Evolutionary conservation across 805 yeast species (phyloP), one percentile per base, ranked within the genome.

Genomic region (Saturnispora saitoi): DNA sequence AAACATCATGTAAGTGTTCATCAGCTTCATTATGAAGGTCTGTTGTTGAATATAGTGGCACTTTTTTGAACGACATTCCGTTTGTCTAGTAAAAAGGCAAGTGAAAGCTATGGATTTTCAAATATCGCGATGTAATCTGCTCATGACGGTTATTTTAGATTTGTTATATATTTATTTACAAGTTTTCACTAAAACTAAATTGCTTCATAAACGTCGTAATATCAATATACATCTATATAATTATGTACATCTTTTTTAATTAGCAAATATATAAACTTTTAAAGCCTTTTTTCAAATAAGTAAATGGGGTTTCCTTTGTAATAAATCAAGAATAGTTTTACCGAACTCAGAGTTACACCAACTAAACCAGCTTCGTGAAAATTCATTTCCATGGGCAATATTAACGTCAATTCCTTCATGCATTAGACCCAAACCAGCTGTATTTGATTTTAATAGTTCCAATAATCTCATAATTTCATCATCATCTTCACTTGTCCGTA

Each of bases 311-410:
- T 83, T 85, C 45, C 84, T 68, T 50, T 73, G 67, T 2, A 91
- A 89, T 52, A 88, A 66, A 57, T 86, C 83, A 42, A 88, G 62
- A n/a, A 88, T 81, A 0, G 95, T 83, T 63, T 86, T 86, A 19
- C 89, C 96, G 67, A 88, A 86, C 64, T 89, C 96, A 1, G 95
- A 80, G 61, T 88, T 88, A 56, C 95, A 85, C 96, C 96, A 88
- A 4, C 95, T 83, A 69, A 89, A 89, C 96, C 96, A 88, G 2
- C 93, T 77, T 51, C 96, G 69, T 0, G 95, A 85, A 61, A 65
- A 89, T 11, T 17, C 30, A n/a, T 63, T 64, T 9, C 51, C 48
- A 1, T 78, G 80, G 2, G 68, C 68, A 5, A 73, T 66, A 55
- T 81, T 72, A 9, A 87, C 95, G 50, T 83, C 68, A 3, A 88